These are phyloP conservation scores for Fusarium torreyae DNA, from an alignment of 2,329 filamentous ascomycete genomes.

Conservation along the genomic window DNA sequence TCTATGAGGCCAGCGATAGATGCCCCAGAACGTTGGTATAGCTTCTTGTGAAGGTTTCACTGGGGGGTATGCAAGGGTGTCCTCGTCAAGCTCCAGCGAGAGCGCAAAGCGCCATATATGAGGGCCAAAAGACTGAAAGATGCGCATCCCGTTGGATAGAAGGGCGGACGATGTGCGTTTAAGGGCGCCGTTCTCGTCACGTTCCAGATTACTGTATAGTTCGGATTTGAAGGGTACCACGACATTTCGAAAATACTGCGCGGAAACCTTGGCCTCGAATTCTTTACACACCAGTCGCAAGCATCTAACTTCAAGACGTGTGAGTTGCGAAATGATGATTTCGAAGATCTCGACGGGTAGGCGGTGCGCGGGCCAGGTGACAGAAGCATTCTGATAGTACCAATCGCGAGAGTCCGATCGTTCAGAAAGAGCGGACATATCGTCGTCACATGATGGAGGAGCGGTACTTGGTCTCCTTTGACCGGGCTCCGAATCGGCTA, in stretches of 20 bases:
- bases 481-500: slow-evolving; percentile 13
- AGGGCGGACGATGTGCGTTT: slow-evolving; percentile 49
- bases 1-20: slow-evolving; percentile 74
- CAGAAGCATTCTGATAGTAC: neutral
- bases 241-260: slow-evolving; percentile 72
- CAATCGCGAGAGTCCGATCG: slow-evolving; percentile 19
- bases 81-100: slow-evolving; percentile 77
- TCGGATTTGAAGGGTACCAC: slow-evolving; percentile 77
- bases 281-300: slow-evolving; percentile 74
- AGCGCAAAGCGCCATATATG: slow-evolving; percentile 76
- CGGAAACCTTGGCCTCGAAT: slow-evolving; percentile 70
- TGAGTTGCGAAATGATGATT: slow-evolving; percentile 68
- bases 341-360: slow-evolving; percentile 76
- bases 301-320: slow-evolving; percentile 70
- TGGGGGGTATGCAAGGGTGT: slow-evolving; percentile 64
- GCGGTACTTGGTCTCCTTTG: slow-evolving; percentile 35
- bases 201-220: slow-evolving; percentile 64
- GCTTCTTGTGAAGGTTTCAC: slow-evolving; percentile 69
- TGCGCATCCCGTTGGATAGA: slow-evolving; percentile 68
- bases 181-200: slow-evolving; percentile 42
- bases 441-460: slow-evolving; percentile 41
- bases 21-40: slow-evolving; percentile 73
- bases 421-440: slow-evolving; percentile 13
- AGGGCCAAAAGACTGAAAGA: slow-evolving; percentile 73
- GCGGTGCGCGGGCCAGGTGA: slow-evolving; percentile 52